Evolutionary conservation across 129 eudicot species (phyloP).

Genomic region (Flaveria ramosissima): DNA sequence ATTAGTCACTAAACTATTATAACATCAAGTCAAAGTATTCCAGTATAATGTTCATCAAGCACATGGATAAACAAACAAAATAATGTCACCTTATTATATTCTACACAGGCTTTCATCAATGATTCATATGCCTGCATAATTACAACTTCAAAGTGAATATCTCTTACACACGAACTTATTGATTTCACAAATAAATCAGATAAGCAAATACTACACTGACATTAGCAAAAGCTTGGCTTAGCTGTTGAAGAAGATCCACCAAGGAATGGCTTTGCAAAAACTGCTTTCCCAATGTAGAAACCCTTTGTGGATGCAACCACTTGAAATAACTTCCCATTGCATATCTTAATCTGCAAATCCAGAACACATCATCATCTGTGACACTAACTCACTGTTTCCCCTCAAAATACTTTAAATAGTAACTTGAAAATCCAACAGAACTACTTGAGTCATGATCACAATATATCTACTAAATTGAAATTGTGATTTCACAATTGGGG

Average conservation of each 20-base stretch:
- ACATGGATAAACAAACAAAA: too few species aligned
- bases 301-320: slow-evolving; percentile 92
- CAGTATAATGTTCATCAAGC: too few species aligned
- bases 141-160: not conserved
- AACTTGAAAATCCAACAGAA: not conserved
- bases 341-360: slow-evolving; percentile 71
- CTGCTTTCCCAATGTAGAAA: slow-evolving; percentile 89
- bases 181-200: not conserved
- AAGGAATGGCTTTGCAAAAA: slow-evolving; percentile 81
- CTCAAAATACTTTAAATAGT: not conserved
- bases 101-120: slow-evolving; percentile 90
- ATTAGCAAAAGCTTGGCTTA: slow-evolving; percentile 97
- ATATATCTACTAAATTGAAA: too few species aligned
- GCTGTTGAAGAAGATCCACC: slow-evolving; percentile 98
- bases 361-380: slow-evolving; percentile 5
- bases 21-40: too few species aligned
- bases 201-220: slow-evolving; percentile 39
- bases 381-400: not conserved
- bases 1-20: too few species aligned
- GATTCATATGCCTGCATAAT: slow-evolving; percentile 82
- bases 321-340: slow-evolving; percentile 88
- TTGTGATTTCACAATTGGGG: slow-evolving; percentile 22
- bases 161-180: not conserved
- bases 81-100: slow-evolving; percentile 85
- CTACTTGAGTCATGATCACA: too few species aligned